These are phyloP conservation scores for Fraxinus xanthoxyloides DNA, from an alignment of 305 asterid species.

Conservation along the genomic window DNA sequence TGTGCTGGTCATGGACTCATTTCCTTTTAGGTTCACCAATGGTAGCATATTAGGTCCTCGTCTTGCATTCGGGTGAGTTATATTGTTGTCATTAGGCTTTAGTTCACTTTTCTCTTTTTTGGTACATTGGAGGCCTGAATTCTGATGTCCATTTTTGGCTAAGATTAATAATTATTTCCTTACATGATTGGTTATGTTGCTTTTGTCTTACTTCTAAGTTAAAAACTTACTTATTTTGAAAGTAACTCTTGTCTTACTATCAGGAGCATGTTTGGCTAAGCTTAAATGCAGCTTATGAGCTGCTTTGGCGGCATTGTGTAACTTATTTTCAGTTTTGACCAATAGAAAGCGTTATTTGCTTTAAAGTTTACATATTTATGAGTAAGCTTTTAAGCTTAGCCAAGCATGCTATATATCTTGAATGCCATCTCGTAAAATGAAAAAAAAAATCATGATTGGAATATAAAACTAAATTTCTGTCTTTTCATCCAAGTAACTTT, in stretches of 20 bases:
- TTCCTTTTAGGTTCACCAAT: conserved; percentile 62
- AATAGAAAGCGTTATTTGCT: background rate
- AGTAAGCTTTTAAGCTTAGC: background rate
- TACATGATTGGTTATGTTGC: background rate
- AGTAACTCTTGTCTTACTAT: background rate
- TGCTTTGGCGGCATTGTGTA: background rate
- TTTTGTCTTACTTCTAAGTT: background rate
- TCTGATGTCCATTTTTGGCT: background rate
- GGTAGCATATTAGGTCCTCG: conserved; percentile 58
- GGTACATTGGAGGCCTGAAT: background rate
- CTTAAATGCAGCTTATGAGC: background rate
- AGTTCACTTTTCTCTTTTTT: background rate
- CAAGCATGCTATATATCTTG: background rate
- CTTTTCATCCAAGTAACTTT: background rate
- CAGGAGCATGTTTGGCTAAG: background rate
- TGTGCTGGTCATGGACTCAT: conserved; percentile 62
- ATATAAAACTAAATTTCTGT: background rate
- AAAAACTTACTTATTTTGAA: background rate
- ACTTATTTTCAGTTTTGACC: background rate
- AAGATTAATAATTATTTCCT: background rate
- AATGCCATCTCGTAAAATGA: background rate
- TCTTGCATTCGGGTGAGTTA: conserved; percentile 75
- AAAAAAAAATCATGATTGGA: background rate
- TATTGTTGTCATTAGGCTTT: background rate
- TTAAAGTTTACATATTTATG: background rate